Base-by-base conservation (phyloP, 2,329 filamentous ascomycete species). In the Sarocladium strictum region DNA sequence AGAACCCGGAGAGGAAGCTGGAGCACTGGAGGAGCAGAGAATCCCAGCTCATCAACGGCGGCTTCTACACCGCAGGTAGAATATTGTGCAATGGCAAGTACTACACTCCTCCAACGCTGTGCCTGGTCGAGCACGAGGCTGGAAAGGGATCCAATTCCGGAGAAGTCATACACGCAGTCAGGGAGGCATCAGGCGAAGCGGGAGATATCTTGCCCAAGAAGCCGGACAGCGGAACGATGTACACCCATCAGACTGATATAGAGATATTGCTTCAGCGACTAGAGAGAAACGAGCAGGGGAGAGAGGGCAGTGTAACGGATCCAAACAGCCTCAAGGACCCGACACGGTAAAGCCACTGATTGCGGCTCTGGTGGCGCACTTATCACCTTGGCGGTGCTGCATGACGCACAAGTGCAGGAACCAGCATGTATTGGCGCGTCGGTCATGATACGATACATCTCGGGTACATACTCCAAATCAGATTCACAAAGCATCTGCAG, bases 11-110 rank as follows among this genome's bases (percentile, higher is more conserved):
- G 1, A 78, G 78, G 53, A 92, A 93, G 67, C 74, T 84, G 55
- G 74, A 75, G 43, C 86, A 88, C 63, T 94, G 89, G 89, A 76
- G 76, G 57, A 70, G 73, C 15, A 77, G 80, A 43, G 89, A 94
- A 68, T 68, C 69, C 53, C 72, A 76, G 23, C 71, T 93, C 55
- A 80, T 88, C 49, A 71, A 81, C 1, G 82, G 78, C 12, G 87
- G 86, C 15, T 93, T 85, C 77, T 93, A 94, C 60, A 72, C 70
- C n/a, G 69, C 70, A 4, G 67, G 69, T 38, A 69, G 67, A 64
- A 66, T 72, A 37, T 58, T 67, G 24, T 72, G 66, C 55, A 62
- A 62, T 41, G 63, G 62, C 7, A 55, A 60, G 14, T 69, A 65
- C 55, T 72, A 70, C 54, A 62, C 63, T 21, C 65, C 69, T 14